Conservation (phyloP, 179 eudicot genomes). For the Amaranthus tricolor region DNA sequence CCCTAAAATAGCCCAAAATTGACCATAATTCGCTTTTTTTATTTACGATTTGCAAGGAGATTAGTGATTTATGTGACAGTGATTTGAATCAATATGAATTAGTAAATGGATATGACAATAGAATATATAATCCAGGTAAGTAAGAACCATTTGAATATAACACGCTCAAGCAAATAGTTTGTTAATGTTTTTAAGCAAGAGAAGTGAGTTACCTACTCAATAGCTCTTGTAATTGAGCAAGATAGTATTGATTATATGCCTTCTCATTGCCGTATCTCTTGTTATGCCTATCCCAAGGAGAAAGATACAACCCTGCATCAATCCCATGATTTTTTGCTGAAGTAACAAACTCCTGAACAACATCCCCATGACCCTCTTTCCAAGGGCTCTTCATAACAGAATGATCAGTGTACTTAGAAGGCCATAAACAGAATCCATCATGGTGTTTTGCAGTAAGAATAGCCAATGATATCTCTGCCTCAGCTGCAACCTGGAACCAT, state of each 20-base stretch:
- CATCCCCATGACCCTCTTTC: conserved; percentile 77
- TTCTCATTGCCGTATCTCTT: conserved; percentile 58
- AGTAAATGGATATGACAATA: no score
- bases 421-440: conserved; percentile 96
- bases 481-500: conserved; percentile 61
- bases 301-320: conserved; percentile 72
- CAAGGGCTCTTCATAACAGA: conserved; percentile 64
- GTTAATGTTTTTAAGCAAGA: no score
- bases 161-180: no score
- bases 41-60: neutral
- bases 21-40: no score
- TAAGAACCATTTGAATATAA: no score
- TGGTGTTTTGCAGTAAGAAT: conserved; percentile 96
- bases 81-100: neutral
- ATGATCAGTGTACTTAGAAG: conserved; percentile 79
- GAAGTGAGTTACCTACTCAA: conserved; percentile 51
- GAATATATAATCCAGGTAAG: no score
- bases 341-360: conserved; percentile 52
- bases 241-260: conserved; percentile 75
- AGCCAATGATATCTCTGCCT: conserved; percentile 61
- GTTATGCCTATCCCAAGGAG: conserved; percentile 97
- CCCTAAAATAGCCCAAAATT: no score
- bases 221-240: conserved; percentile 90
- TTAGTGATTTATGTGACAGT: no score
- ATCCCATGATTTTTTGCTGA: conserved; percentile 58